These are phyloP conservation scores for Candida smagusa DNA, from an alignment of 1,139 yeast species.

Conservation along the genomic window DNA sequence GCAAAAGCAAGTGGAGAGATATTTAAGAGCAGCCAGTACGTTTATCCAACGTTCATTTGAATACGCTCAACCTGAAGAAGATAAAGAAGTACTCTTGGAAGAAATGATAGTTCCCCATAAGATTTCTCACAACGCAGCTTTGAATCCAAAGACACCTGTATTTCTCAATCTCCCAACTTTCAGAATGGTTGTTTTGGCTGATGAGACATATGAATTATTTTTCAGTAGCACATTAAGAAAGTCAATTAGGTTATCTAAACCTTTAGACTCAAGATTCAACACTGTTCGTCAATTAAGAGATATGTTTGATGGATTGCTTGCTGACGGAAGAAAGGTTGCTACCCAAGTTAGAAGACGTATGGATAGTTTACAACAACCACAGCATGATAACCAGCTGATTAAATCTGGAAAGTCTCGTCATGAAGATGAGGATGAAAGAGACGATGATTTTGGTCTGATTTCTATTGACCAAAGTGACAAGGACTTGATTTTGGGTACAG, in stretches of 20 bases:
- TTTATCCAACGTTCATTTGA: conserved; percentile 88
- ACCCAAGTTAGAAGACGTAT: conserved; percentile 81
- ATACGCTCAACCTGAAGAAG: conserved; percentile 69
- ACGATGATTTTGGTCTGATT: conserved; percentile 47
- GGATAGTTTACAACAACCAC: conserved; percentile 45
- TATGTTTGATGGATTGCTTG: conserved; percentile 86
- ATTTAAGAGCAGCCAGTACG: conserved; percentile 80
- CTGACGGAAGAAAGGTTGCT: conserved; percentile 91
- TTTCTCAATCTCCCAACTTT: conserved; percentile 81
- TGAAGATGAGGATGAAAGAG: conserved; percentile 44
- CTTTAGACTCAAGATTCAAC: conserved; percentile 42
- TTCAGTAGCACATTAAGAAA: conserved; percentile 65
- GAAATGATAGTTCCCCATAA: conserved; percentile 38
- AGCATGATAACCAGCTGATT: conserved; percentile 23
- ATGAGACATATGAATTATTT: conserved; percentile 84
- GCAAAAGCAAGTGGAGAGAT: conserved; percentile 74
- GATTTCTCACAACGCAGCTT: conserved; percentile 64
- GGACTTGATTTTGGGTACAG: conserved; percentile 46
- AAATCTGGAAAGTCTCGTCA: conserved; percentile 25
- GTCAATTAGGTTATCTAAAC: conserved; percentile 66
- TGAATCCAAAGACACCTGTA: conserved; percentile 77
- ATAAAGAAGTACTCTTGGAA: conserved; percentile 43
- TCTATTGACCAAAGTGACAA: conserved; percentile 47
- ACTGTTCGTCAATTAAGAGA: conserved; percentile 69
- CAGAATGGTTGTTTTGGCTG: conserved; percentile 91